Evolutionary conservation across 139 green algal species (phyloP), one percentile per base, ranked within the genome.

Genomic region (Monoraphidium neglectum): DNA sequence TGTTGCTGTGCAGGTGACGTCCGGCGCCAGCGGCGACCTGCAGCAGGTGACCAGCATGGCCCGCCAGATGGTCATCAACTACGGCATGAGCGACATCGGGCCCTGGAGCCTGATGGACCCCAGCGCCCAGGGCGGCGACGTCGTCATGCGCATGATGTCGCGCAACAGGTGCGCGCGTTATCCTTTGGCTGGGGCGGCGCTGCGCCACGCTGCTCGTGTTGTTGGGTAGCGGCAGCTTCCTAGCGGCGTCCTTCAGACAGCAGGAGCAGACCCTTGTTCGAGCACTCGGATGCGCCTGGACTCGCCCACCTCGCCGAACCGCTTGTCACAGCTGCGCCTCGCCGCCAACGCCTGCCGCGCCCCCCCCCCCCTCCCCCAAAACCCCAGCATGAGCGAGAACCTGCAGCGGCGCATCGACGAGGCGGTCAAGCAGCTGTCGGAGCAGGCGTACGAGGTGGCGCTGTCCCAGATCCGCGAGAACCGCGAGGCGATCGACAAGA

Each of bases 81-180:
- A 98, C 77, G 96, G 96, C 78, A 99, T 99, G 92, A 94, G 83
- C 40, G 93, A 99, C 83, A 98, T 99, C 68, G 96, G 96, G 51
- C 96, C 95, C 23, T 99, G 94, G 92, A 90, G 76, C 21, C 86
- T 99, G 76, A 86, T 96, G 88, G 96, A 99, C 87, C 93, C 90
- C 32, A 87, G 65, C 12, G 87, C 91, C 1, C 85, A 92, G 79
- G 72, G 33, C 16, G 90, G 90, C 12, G 95, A 99, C 83, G 94
- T 99, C 86, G 95, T 99, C 84, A 99, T 99, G 96, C 88, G 96
- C 76, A 99, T 99, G 96, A 97, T 99, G 94, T 92, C 94, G 8
- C 84, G 92, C 67, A 99, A 99, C 92, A 90, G 43, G 43, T 51
- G 43, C 8, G 43, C 8, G 43, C 8, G 43, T n/a, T n/a, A n/a